Conservation (phyloP, 208 protist genomes). For the Trypanosoma conorhini region DNA sequence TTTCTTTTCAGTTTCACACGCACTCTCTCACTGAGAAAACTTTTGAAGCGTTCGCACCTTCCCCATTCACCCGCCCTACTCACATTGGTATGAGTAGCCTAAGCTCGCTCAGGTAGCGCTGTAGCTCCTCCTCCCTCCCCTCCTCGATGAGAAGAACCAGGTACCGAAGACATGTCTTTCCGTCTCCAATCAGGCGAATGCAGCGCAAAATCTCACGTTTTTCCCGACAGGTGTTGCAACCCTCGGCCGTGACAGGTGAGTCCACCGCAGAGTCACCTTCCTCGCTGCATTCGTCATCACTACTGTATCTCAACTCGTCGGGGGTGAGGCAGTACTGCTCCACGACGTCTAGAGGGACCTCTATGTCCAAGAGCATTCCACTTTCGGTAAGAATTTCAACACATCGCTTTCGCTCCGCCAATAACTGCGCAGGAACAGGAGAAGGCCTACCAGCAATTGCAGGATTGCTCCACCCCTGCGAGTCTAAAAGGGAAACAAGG, state of each 20-base stretch:
- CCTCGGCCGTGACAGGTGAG: neutral
- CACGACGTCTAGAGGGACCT: slow-evolving; percentile 65
- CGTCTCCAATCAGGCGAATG: slow-evolving; percentile 64
- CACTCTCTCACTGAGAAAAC: too few relatives aligned
- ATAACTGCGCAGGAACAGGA: slow-evolving; percentile 32
- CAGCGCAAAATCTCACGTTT: slow-evolving; percentile 54
- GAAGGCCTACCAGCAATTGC: neutral
- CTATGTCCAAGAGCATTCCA: slow-evolving; percentile 74
- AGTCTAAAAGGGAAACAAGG: slow-evolving; percentile 57
- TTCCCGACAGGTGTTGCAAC: slow-evolving; percentile 24
- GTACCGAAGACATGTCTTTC: slow-evolving; percentile 83
- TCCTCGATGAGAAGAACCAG: slow-evolving; percentile 60
- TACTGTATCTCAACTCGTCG: slow-evolving; percentile 47
- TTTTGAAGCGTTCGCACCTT: neutral
- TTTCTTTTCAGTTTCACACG: too few relatives aligned
- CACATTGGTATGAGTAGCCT: slow-evolving; percentile 37
- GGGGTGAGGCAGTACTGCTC: slow-evolving; percentile 56
- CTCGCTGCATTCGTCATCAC: slow-evolving; percentile 21
- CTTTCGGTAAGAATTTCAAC: slow-evolving; percentile 57
- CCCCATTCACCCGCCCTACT: neutral
- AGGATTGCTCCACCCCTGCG: slow-evolving; percentile 35
- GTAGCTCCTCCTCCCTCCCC: slow-evolving; percentile 51
- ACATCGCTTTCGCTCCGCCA: slow-evolving; percentile 60
- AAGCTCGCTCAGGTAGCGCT: slow-evolving; percentile 72
- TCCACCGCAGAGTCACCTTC: slow-evolving; percentile 11